Evolutionary conservation across 2,329 filamentous ascomycete genomes (phyloP).

Genomic region (Periconia digitata): DNA sequence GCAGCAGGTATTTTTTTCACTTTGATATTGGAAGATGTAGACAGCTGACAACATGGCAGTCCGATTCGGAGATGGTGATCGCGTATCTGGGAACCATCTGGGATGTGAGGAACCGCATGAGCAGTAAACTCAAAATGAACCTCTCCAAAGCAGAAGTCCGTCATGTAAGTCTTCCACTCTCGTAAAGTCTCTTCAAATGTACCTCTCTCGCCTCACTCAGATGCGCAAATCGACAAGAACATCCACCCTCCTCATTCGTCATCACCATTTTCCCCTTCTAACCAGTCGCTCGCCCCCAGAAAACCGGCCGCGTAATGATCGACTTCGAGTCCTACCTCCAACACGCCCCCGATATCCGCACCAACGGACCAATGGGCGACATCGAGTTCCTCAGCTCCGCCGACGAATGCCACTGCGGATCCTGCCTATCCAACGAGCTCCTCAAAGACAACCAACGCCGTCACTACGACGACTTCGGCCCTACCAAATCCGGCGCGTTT

Average conservation of each 20-base stretch:
- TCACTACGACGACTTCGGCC: slow-evolving; percentile 3
- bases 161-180: neutral
- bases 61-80: neutral
- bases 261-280: neutral
- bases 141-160: neutral
- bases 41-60: neutral
- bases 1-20: neutral
- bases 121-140: neutral
- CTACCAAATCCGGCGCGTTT: neutral
- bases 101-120: neutral
- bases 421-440: slow-evolving; percentile 3
- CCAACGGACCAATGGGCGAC: slow-evolving; percentile 9
- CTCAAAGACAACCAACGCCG: slow-evolving; percentile 6
- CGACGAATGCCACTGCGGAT: slow-evolving; percentile 12
- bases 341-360: slow-evolving; percentile 8
- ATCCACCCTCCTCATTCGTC: neutral
- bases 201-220: too few species aligned
- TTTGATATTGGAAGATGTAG: neutral
- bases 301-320: slow-evolving; percentile 7
- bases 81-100: neutral
- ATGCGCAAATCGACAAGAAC: neutral
- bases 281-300: neutral
- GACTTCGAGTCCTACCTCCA: slow-evolving; percentile 12
- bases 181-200: too few species aligned
- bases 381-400: neutral